Evolutionary conservation across 2,329 filamentous ascomycete species (phyloP).

Genomic region (Fusarium floridanum): DNA sequence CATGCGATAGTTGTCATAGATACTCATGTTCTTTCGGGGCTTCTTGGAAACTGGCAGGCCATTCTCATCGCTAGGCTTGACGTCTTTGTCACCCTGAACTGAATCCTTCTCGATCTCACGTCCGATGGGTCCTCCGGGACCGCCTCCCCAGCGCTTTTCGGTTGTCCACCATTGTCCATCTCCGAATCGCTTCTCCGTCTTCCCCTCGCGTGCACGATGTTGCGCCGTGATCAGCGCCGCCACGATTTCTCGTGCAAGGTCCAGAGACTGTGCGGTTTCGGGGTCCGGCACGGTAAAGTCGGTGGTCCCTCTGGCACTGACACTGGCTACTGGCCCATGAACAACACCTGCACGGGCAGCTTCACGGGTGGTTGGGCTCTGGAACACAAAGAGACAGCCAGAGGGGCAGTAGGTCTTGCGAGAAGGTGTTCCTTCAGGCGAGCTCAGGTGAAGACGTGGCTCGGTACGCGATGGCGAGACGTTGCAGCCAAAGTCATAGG

Average conservation of each 20-base stretch:
- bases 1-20: slow-evolving; percentile 75
- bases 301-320: slow-evolving; percentile 69
- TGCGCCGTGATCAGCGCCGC: slow-evolving; percentile 73
- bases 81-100: slow-evolving; percentile 61
- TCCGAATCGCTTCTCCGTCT: slow-evolving; percentile 67
- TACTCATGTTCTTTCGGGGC: slow-evolving; percentile 66
- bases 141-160: slow-evolving; percentile 73
- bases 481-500: slow-evolving; percentile 76
- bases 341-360: slow-evolving; percentile 70
- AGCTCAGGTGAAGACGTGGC: slow-evolving; percentile 68
- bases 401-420: slow-evolving; percentile 70
- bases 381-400: slow-evolving; percentile 70
- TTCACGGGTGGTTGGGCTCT: slow-evolving; percentile 70
- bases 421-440: slow-evolving; percentile 49
- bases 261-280: slow-evolving; percentile 70
- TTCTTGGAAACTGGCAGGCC: slow-evolving; percentile 57
- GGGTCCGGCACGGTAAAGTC: slow-evolving; percentile 60
- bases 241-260: slow-evolving; percentile 71
- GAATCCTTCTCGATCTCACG: slow-evolving; percentile 67
- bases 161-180: slow-evolving; percentile 73
- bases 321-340: slow-evolving; percentile 72
- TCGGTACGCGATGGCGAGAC: slow-evolving; percentile 68
- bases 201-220: slow-evolving; percentile 71
- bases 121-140: slow-evolving; percentile 72
- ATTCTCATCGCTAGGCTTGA: slow-evolving; percentile 45